Conservation (phyloP, 495 filamentous ascomycete genomes). For the Cairneyella variabilis region DNA sequence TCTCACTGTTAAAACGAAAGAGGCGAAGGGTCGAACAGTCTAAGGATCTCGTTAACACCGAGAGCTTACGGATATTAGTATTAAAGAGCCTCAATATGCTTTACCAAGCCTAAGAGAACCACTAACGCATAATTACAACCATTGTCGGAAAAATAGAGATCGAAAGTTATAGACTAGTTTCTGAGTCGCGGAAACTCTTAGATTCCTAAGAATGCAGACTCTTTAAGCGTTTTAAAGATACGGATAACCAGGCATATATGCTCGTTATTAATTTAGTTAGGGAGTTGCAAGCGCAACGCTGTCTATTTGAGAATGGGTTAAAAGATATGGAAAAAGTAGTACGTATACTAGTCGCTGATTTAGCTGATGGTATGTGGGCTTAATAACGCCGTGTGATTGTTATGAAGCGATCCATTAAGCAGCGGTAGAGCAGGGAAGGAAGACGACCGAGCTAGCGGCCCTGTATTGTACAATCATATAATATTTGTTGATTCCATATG, state of each 20-base stretch:
- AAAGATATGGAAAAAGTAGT: not conserved
- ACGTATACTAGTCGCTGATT: not conserved
- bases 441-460: no score
- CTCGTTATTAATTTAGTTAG: no score
- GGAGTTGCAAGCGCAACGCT: not conserved
- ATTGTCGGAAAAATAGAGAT: not conserved
- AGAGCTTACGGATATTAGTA: not conserved
- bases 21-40: not conserved
- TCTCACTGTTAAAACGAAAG: not conserved
- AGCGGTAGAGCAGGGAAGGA: no score
- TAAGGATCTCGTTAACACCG: not conserved
- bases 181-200: not conserved
- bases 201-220: not conserved
- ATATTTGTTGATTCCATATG: no score
- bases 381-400: not conserved
- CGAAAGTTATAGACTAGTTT: not conserved
- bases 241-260: not conserved
- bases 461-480: no score
- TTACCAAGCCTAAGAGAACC: not conserved
- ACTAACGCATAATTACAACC: not conserved
- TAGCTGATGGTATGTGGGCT: not conserved
- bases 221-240: not conserved
- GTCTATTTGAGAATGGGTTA: not conserved
- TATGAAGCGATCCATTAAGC: not conserved
- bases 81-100: not conserved